Evolutionary conservation across 1,139 yeast species (phyloP).

Genomic region (Hyphopichia khmerensis): DNA sequence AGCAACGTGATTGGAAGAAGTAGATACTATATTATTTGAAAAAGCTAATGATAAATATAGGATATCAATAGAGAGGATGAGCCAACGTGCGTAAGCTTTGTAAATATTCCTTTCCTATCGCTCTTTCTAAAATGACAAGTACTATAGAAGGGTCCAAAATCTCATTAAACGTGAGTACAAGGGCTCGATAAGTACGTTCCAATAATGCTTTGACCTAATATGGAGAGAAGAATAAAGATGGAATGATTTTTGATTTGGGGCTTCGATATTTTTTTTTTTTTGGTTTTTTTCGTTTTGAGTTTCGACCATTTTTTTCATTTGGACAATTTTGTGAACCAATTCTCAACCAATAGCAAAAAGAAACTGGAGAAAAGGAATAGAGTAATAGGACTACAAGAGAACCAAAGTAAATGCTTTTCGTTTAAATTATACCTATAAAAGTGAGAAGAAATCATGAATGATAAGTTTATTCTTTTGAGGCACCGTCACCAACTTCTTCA

Average conservation of each 20-base stretch:
- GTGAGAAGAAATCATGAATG: too few species aligned
- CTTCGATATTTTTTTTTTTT: neutral
- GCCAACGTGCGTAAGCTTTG: neutral
- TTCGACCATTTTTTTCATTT: neutral
- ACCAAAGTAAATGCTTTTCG: neutral
- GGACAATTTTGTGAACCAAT: neutral
- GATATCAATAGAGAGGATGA: neutral
- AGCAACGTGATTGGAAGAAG: too few species aligned
- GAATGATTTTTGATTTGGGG: neutral
- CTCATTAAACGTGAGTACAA: neutral
- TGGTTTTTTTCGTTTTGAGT: neutral
- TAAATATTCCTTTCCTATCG: neutral
- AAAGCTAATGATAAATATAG: neutral
- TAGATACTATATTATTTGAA: too few species aligned
- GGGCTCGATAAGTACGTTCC: neutral
- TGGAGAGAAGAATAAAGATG: too few species aligned
- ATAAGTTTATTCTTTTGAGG: constrained; percentile 10
- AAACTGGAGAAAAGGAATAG: neutral
- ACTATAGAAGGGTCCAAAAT: neutral
- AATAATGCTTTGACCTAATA: too few species aligned
- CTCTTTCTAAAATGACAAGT: neutral
- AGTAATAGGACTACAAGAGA: neutral
- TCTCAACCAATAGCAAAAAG: neutral
- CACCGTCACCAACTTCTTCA: constrained; percentile 10
- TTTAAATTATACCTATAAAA: neutral